Conservation (phyloP, 108 stramenopile genomes). For the Cyclotella baltica region DNA sequence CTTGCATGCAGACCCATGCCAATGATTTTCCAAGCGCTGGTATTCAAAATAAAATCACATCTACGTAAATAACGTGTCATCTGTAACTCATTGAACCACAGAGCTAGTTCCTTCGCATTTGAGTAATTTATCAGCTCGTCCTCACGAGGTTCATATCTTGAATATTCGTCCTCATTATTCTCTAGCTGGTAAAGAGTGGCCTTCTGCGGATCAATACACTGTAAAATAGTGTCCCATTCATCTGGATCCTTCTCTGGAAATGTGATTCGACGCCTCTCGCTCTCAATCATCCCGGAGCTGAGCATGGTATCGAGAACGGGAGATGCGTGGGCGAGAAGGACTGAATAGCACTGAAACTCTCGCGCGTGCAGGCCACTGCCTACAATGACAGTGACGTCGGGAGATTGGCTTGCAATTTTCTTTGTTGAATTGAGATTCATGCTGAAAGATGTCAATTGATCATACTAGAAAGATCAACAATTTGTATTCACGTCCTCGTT, state of each 20-base stretch:
- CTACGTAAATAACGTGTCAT: not conserved
- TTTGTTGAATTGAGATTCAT: too few species aligned
- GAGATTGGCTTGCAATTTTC: not conserved
- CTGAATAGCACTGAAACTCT: constrained; percentile 18
- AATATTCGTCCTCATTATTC: too few species aligned
- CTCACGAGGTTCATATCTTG: not conserved
- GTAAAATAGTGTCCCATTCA: constrained; percentile 1
- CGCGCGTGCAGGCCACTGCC: not conserved
- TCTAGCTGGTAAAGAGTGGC: not conserved
- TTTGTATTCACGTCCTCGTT: too few species aligned
- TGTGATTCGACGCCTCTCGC: not conserved
- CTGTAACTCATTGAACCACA: not conserved
- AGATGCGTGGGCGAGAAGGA: not conserved
- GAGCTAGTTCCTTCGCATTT: not conserved
- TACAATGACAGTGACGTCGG: not conserved
- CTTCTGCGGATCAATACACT: not conserved
- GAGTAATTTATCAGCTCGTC: not conserved
- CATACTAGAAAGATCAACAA: too few species aligned
- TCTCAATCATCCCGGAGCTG: constrained; percentile 6
- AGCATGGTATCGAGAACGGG: constrained; percentile 5
- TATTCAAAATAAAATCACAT: not conserved
- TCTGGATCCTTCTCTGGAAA: constrained; percentile 12
- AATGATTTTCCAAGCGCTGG: not conserved
- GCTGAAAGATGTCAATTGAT: too few species aligned
- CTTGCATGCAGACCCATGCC: too few species aligned